Conservation (phyloP, 139 green algal species). For the Chlamydomonas sphaeroides region DNA sequence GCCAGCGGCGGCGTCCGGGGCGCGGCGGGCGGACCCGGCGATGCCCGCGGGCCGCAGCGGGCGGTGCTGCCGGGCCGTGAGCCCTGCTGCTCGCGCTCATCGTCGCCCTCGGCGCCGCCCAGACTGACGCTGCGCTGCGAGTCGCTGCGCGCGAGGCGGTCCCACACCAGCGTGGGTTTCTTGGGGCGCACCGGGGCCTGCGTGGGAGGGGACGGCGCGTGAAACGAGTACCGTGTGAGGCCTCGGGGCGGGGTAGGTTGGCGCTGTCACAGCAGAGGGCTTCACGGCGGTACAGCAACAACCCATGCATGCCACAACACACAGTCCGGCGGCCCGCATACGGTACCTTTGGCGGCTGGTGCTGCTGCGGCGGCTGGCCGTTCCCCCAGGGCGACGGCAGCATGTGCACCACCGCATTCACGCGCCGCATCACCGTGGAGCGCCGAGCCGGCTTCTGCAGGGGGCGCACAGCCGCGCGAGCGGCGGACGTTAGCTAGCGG, state of each 20-base stretch:
- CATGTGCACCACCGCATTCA: background rate
- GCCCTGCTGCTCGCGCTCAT: no score
- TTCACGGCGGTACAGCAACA: background rate
- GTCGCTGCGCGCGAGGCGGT: background rate
- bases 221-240: background rate
- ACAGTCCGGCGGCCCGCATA: background rate
- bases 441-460: conserved; percentile 7
- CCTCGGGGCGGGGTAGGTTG: background rate
- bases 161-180: background rate
- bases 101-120: no score
- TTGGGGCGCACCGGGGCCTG: background rate
- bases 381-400: background rate
- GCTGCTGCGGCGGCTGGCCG: no score
- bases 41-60: no score
- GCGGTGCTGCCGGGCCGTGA: no score
- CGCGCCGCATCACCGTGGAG: background rate
- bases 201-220: no score
- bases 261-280: no score
- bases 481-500: no score
- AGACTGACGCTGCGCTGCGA: no score
- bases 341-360: background rate
- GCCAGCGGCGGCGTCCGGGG: no score
- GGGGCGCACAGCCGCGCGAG: no score
- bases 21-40: no score
- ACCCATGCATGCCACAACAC: background rate